phyloP scores from a whole-genome alignment of 345 rosid species.

The Camelina laxa region DNA sequence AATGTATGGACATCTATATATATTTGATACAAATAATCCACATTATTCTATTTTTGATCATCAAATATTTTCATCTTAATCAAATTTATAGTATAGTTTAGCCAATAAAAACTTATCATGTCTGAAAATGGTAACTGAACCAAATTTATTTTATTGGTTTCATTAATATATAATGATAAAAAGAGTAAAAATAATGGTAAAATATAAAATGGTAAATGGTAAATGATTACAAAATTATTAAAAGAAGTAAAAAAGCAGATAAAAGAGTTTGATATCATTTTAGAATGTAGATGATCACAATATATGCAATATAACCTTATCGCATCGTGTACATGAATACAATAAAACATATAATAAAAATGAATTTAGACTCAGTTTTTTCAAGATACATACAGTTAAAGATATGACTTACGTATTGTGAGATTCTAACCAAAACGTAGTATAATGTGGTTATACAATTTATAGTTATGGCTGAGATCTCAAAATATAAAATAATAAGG shows the following conservation, averaged over 20 bases:
- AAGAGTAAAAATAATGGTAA: too few species aligned
- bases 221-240: too few species aligned
- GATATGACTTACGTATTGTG: slow-evolving; percentile 9
- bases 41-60: background rate
- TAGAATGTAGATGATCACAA: too few species aligned
- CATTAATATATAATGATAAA: too few species aligned
- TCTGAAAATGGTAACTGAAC: too few species aligned
- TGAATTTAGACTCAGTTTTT: background rate
- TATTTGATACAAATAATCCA: background rate
- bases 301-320: too few species aligned
- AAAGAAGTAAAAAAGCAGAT: too few species aligned
- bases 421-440: background rate
- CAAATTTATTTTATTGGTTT: too few species aligned
- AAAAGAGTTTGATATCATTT: too few species aligned
- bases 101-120: background rate
- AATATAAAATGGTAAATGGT: too few species aligned
- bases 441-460: background rate
- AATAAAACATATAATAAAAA: background rate
- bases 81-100: background rate
- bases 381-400: background rate
- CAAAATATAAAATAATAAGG: background rate
- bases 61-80: background rate
- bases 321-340: background rate
- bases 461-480: background rate
- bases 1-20: background rate